A percentile compares a stretch with the other conserved stretches of the same genome.
Conservation (phyloP, 257 asterid genomes). For the Cordia subcordata region DNA sequence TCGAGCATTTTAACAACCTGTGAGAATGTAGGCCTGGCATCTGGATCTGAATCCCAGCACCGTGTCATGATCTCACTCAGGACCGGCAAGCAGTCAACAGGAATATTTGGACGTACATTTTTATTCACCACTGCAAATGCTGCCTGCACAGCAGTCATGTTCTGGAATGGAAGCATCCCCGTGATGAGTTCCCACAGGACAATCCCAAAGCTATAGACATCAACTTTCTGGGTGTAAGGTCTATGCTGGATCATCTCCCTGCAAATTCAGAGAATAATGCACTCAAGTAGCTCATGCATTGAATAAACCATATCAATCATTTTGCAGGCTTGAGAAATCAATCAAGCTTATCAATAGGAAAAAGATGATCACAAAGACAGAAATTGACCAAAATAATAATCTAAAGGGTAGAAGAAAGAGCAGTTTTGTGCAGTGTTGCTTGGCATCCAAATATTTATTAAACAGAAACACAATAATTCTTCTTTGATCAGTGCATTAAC, state of each 20-base stretch:
- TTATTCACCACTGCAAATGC: conserved; percentile 98
- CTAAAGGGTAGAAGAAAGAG: too few species aligned
- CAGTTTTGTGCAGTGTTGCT: too few species aligned
- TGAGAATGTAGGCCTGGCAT: conserved; percentile 78
- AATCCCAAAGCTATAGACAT: conserved; percentile 93
- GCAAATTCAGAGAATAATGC: conserved; percentile 25
- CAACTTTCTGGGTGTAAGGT: conserved; percentile 94
- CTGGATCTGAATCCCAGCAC: conserved; percentile 92
- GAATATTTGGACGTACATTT: conserved; percentile 85
- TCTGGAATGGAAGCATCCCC: conserved; percentile 97
- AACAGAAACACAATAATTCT: too few species aligned
- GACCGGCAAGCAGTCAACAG: conserved; percentile 70
- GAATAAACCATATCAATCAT: too few species aligned
- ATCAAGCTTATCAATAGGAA: too few species aligned
- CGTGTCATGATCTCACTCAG: conserved; percentile 85
- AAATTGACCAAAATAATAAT: too few species aligned
- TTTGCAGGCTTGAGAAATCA: too few species aligned
- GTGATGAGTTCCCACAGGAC: conserved; percentile 97
- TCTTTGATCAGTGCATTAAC: too few species aligned
- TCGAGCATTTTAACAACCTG: conserved; percentile 88
- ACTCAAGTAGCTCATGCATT: too few species aligned
- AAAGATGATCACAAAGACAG: too few species aligned
- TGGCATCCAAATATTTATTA: too few species aligned
- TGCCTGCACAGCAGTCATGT: conserved; percentile 98
- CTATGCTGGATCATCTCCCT: conserved; percentile 99